Base-by-base conservation (phyloP, 2,329 filamentous ascomycete genomes). In the Ceratocystis lukuohia region DNA sequence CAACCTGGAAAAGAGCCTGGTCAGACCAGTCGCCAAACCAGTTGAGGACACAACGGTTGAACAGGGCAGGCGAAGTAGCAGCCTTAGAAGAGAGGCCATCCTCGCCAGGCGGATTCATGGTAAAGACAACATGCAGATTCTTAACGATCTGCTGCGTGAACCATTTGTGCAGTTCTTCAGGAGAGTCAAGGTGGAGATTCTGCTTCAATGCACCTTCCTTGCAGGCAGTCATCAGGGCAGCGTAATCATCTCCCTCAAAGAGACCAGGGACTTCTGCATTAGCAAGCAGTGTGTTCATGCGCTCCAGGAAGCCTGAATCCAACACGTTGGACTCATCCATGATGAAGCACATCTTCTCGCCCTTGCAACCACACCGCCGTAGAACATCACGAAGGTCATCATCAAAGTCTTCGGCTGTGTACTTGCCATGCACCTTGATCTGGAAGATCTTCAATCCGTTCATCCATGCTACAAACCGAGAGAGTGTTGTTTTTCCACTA, bases 21-120 rank as follows among this genome's bases (percentile, higher is more conserved):
- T 99, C 94, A 64, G 94, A 99, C 94, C 94, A 99, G 77, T 99
- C 94, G 70, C 94, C 94, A 75, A 99, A 96, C 94, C 94, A 99
- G 78, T 99, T 99, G 71, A 99, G 87, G 62, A 99, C 94, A 74
- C 94, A 99, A 82, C 94, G 88, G 80, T 99, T 99, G 87, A 99
- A 99, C 73, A 99, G 78, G 50, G 94, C 94, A 68, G 94, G 94
- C 82, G 91, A 96, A 2, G 95, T 99, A 33, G 94, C 95, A 66
- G 94, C 94, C 79, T 96, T 97, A 41, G 91, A 96, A 1, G 90
- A 94, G 7, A 99, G 79, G 0, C 94, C 93, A 71, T 94, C 94
- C 73, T 96, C 91, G 50, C 67, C 67, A 0, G 94, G 95, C 15
- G 94, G 94, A 76, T 99, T 99, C 94, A 99, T 99, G 2, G 94